Evolutionary conservation across 2,329 filamentous ascomycete genomes (phyloP).

Genomic region (Colletotrichum sp.): DNA sequence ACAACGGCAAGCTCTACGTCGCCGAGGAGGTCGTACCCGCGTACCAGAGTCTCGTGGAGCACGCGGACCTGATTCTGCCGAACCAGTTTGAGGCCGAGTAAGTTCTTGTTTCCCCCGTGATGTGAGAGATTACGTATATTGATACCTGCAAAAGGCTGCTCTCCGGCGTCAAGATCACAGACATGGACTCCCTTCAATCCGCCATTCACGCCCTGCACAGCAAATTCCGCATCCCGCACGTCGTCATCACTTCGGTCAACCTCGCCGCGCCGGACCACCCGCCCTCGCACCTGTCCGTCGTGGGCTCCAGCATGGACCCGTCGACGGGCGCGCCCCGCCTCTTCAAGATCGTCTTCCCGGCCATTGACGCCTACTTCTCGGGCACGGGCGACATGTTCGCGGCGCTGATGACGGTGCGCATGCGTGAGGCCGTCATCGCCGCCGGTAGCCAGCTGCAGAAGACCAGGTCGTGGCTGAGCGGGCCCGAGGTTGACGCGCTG

Average conservation of each 20-base stretch:
- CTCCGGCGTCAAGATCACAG: slow-evolving; percentile 82
- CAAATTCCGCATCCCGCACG: slow-evolving; percentile 79
- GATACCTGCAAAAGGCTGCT: slow-evolving; percentile 65
- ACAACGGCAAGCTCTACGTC: slow-evolving; percentile 91
- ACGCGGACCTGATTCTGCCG: slow-evolving; percentile 90
- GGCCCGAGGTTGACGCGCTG: slow-evolving; percentile 70
- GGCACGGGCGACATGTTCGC: slow-evolving; percentile 99
- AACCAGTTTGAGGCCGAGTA: slow-evolving; percentile 99
- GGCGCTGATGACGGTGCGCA: slow-evolving; percentile 83
- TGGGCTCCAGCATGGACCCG: slow-evolving; percentile 72
- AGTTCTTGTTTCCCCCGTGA: slow-evolving; percentile 33
- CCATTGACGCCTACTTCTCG: slow-evolving; percentile 91
- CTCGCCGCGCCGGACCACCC: slow-evolving; percentile 61
- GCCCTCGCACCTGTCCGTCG: slow-evolving; percentile 66
- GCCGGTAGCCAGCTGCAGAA: slow-evolving; percentile 47
- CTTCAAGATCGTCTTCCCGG: slow-evolving; percentile 86
- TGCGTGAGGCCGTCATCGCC: slow-evolving; percentile 78
- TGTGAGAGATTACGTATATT: neutral
- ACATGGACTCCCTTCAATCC: slow-evolving; percentile 72
- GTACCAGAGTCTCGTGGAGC: slow-evolving; percentile 78
- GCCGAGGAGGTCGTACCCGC: slow-evolving; percentile 89
- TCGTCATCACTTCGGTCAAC: slow-evolving; percentile 90
- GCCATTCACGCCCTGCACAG: slow-evolving; percentile 82
- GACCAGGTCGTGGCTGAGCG: slow-evolving; percentile 75
- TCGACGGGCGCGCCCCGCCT: slow-evolving; percentile 69